Evolutionary conservation across 176 grass and related monocot species (phyloP).

Genomic region (Musa schizocarpa): DNA sequence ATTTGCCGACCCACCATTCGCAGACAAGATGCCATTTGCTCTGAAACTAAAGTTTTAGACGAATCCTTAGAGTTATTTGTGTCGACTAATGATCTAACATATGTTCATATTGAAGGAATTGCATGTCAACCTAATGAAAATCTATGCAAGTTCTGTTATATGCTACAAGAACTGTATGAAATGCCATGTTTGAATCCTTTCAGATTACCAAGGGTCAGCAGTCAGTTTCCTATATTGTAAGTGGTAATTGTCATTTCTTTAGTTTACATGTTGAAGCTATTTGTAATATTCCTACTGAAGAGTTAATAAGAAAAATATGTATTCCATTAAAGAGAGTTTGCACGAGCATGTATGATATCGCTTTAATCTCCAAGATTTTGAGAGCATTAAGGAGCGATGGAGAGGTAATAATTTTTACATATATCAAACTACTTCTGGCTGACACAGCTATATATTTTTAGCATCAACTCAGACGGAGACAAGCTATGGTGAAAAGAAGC

Average conservation of each 20-base stretch:
- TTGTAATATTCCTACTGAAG: background rate
- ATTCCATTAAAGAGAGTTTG: too few species aligned
- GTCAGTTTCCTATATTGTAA: background rate
- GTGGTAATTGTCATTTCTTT: background rate
- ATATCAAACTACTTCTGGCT: too few species aligned
- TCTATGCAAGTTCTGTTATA: background rate
- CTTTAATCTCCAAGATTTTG: too few species aligned
- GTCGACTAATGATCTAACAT: too few species aligned
- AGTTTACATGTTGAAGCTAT: background rate
- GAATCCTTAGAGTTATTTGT: background rate
- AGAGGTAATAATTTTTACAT: too few species aligned
- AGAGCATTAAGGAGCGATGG: too few species aligned
- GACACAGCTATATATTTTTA: too few species aligned
- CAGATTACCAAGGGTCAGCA: background rate
- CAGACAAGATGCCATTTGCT: constrained; percentile 78
- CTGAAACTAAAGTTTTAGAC: constrained; percentile 64
- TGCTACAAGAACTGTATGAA: background rate
- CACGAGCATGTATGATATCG: too few species aligned
- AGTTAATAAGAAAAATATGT: background rate
- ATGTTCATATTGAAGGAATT: too few species aligned
- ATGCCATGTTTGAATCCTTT: background rate
- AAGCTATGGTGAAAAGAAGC: too few species aligned
- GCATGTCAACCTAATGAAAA: too few species aligned
- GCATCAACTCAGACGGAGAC: too few species aligned
- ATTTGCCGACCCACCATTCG: constrained; percentile 75